Base-by-base conservation (phyloP, 352 stramenopile genomes). In the Phytophthora sp. region DNA sequence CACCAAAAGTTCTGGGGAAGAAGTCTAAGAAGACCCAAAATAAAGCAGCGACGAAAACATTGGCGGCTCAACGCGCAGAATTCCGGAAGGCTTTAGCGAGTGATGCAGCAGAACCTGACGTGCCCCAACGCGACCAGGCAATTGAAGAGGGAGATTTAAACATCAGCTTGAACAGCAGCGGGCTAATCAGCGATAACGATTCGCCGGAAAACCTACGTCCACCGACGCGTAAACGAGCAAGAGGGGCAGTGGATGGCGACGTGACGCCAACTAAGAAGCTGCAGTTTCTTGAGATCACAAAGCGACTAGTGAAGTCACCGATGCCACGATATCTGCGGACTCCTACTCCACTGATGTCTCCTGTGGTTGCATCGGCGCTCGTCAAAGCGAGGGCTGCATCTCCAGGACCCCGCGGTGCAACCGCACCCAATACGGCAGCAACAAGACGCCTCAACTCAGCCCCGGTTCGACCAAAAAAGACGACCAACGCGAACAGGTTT, bases 1-100 rank as follows among this genome's bases (percentile, higher is more conserved):
- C 83, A 10, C 83, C 83, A 18, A 90, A 88, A 58, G 77, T 88
- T 11, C 37, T 79, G n/a, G 52, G 43, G 8, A 89, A 88, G 59
- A 90, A 88, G 43, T 57, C 44, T 4, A 82, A 75, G 31, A 77
- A 77, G 9, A 18, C 45, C 2, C 44, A 74, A 13, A 84, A 72
- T 35, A 74, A 82, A 46, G 65, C 64, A 31, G 41, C 55, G 3
- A 52, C 46, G 35, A 74, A 62, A 10, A 60, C 62, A 23, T 52
- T 84, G 4, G 69, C 76, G 9, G 60, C 54, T 0, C 86, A 88
- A 59, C 71, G 66, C n/a, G 52, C 72, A 3, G 72, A 84, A 38
- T 86, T 88, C 55, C 69, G 77, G 39, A 69, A 88, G 52, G 56
- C 72, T 10, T 28, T 82, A n/a, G 39, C 46, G 12, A 66, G 56